Base-by-base conservation (phyloP, 345 rosid genomes). In the Carallia pectinifolia region DNA sequence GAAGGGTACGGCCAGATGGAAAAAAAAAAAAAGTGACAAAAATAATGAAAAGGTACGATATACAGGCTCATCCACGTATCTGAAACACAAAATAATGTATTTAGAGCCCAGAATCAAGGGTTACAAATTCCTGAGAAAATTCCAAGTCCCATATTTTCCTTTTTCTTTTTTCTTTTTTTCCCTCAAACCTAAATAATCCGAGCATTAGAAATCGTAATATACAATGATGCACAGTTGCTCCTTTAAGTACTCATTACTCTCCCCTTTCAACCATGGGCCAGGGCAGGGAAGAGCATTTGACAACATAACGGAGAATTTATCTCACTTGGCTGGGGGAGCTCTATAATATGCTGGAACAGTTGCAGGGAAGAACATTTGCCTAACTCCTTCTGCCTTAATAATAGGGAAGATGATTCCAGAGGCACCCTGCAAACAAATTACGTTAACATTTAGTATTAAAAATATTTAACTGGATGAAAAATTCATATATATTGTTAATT, bases 301-400 rank as follows among this genome's bases (percentile, higher is more conserved):
- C 5, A 34, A 10, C 7, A 64, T 55, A 10, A 7, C 17, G 55
- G 55, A 52, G 55, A 30, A 55, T 56, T 33, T 55, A n/a, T 36
- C 56, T 39, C 37, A 37, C 53, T 56, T 50, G 53, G 50, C 40
- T 2, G 78, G 80, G 16, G 79, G 75, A 47, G 80, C 61, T 66
- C 80, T 76, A 27, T 76, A 76, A 71, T 71, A 76, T 9, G 80
- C 80, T 15, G 80, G 80, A 27, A 76, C 68, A 0, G 80, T 76
- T 33, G 65, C 80, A 4, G 80, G 80, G 60, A 76, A 76, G 53
- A 76, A 76, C 80, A 76, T 76, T 53, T 76, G 80, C 64, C 80
- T 66, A 19, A 76, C 65, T 27, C 80, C 80, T 67, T 76, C 80
- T 17, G 80, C 75, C 60, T 55, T 71, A 0, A 76, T 76, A 6